phyloP scores from a whole-genome alignment of 225 moss, liverwort and hornwort species.

The Pseudoscleropodium purum region DNA sequence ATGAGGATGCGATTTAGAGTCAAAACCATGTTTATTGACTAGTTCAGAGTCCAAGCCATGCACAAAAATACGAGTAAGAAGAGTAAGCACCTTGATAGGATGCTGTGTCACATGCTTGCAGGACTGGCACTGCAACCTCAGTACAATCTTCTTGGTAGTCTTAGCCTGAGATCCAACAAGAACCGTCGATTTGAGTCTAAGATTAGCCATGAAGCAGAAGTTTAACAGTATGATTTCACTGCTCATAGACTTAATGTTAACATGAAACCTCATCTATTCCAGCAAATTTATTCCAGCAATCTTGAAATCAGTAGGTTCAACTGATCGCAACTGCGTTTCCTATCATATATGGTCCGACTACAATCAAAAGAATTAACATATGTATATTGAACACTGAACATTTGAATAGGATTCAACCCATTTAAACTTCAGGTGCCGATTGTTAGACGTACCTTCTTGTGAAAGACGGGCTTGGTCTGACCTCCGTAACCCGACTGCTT shows the following conservation, averaged over 20 bases:
- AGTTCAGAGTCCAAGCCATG: background rate
- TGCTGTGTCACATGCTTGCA: constrained; percentile 96
- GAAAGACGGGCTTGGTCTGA: constrained; percentile 96
- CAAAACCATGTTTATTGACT: background rate
- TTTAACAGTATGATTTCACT: too few relatives aligned
- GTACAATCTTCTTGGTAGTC: constrained; percentile 94
- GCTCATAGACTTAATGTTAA: too few relatives aligned
- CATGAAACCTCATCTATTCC: background rate
- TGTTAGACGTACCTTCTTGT: constrained; percentile 60
- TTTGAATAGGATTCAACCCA: background rate
- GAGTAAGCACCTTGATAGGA: constrained; percentile 52
- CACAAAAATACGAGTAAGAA: background rate
- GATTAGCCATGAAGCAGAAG: background rate
- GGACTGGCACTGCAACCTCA: constrained; percentile 86
- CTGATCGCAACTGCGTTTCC: background rate
- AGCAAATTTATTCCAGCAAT: background rate
- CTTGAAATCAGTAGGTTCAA: background rate
- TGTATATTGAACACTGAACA: too few relatives aligned
- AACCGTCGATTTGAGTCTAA: background rate
- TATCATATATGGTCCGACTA: background rate
- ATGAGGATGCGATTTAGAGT: background rate
- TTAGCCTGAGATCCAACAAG: constrained; percentile 41
- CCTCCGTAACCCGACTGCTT: constrained; percentile 96
- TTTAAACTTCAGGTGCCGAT: background rate
- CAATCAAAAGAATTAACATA: background rate